Percentiles rank a stretch among this genome's conserved stretches.
Evolutionary conservation across 106 monocot genomes (phyloP).

Genomic region (Cymbidium sinense): DNA sequence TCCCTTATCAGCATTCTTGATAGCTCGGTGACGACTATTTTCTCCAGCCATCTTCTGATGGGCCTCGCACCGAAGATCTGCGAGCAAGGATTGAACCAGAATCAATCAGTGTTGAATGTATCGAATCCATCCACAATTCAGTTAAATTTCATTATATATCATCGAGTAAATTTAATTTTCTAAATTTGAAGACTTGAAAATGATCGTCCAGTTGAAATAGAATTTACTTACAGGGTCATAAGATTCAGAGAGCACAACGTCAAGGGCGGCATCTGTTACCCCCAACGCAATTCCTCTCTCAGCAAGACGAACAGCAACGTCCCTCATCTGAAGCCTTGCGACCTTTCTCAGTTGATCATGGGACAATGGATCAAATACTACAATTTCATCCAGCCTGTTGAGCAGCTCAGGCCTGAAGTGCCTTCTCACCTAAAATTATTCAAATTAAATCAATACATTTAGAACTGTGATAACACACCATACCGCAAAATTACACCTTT

Average conservation of each 20-base stretch:
- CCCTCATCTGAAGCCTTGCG: constrained; percentile 63
- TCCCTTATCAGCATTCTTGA: constrained; percentile 66
- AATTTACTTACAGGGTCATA: constrained; percentile 56
- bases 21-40: constrained; percentile 68
- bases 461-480: not conserved
- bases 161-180: too few species aligned
- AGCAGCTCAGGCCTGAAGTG: constrained; percentile 69
- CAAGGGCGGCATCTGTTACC: constrained; percentile 56
- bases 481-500: too few species aligned
- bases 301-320: constrained; percentile 49
- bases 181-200: too few species aligned
- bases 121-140: not conserved
- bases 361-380: constrained; percentile 68
- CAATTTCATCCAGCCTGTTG: constrained; percentile 63
- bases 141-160: too few species aligned
- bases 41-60: constrained; percentile 77
- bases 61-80: constrained; percentile 71
- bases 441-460: not conserved
- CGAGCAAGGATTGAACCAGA: not conserved
- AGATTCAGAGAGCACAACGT: constrained; percentile 49
- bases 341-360: constrained; percentile 69
- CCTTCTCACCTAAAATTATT: constrained; percentile 38
- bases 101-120: not conserved
- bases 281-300: constrained; percentile 54
- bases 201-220: too few species aligned